Conservation (phyloP, 257 asterid genomes). For the Gentiana dahurica region DNA sequence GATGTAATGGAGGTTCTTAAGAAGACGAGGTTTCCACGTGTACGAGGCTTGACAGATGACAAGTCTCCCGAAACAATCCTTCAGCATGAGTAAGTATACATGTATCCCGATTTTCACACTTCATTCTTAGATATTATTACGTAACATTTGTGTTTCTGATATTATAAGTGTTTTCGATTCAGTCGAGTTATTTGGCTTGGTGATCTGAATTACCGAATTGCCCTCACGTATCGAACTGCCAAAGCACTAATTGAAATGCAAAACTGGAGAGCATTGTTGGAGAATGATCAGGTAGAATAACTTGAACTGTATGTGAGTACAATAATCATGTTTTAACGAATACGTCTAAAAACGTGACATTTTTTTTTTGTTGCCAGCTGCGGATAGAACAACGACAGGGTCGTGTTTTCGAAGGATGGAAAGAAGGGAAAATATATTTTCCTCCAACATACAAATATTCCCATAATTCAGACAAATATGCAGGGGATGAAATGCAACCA, state of each 20-base stretch:
- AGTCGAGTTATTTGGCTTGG: constrained; percentile 98
- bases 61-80: constrained; percentile 89
- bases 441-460: constrained; percentile 97
- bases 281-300: constrained; percentile 76
- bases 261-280: constrained; percentile 92
- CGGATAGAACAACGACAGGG: constrained; percentile 84
- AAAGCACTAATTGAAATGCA: constrained; percentile 98
- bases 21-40: constrained; percentile 93
- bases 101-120: neutral
- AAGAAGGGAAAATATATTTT: constrained; percentile 91
- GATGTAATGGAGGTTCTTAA: constrained; percentile 90
- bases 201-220: constrained; percentile 90
- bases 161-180: constrained; percentile 11
- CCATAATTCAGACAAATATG: constrained; percentile 87
- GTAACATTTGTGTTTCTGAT: constrained; percentile 1
- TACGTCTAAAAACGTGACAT: constrained; percentile 10
- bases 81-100: constrained; percentile 64
- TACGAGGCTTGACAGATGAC: constrained; percentile 50
- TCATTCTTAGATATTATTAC: neutral
- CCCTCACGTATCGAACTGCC: constrained; percentile 84
- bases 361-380: constrained; percentile 33
- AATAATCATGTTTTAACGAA: neutral
- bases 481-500: constrained; percentile 92
- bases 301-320: neutral
- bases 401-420: constrained; percentile 94